Evolutionary conservation across 305 asterid genomes (phyloP).

Genomic region (Fraxinus floribunda): DNA sequence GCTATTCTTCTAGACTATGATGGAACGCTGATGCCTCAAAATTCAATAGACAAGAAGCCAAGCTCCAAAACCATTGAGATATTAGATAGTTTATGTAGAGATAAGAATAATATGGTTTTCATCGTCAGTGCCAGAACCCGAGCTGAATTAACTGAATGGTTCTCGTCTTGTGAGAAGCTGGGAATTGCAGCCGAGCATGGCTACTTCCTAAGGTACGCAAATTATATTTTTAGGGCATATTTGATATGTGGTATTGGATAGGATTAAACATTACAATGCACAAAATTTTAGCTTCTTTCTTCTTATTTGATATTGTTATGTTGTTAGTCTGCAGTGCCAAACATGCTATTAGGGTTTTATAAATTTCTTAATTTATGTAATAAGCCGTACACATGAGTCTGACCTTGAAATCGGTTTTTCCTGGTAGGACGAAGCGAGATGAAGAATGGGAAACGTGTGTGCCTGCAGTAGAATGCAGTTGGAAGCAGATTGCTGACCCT

Average conservation of each 20-base stretch:
- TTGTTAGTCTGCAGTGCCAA: not conserved
- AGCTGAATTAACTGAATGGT: slow-evolving; percentile 56
- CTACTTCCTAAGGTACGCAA: slow-evolving; percentile 56
- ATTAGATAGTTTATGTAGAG: slow-evolving; percentile 56
- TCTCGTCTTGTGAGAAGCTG: slow-evolving; percentile 63
- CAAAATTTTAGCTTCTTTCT: not conserved
- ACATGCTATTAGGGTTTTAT: not conserved
- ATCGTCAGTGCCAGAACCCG: slow-evolving; percentile 75
- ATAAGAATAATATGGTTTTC: slow-evolving; percentile 65
- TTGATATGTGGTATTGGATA: not conserved
- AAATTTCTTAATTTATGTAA: not conserved
- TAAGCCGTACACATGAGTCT: not conserved
- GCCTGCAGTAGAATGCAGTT: slow-evolving; percentile 66
- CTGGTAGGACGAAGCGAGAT: slow-evolving; percentile 54
- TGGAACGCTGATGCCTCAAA: slow-evolving; percentile 87
- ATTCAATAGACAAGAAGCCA: slow-evolving; percentile 75
- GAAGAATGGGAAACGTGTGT: slow-evolving; percentile 81
- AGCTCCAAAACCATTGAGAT: slow-evolving; percentile 62
- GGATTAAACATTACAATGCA: not conserved
- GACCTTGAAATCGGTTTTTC: slow-evolving; percentile 9
- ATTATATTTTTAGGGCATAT: not conserved
- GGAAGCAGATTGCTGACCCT: slow-evolving; percentile 90
- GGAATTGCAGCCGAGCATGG: slow-evolving; percentile 95
- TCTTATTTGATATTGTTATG: not conserved
- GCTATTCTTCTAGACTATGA: slow-evolving; percentile 82